Percentiles rank a stretch among this genome's conserved stretches.
These are phyloP conservation scores for Actinomortierella ambigua DNA, from an alignment of 371 early-diverging fungal species.

Conservation along the genomic window DNA sequence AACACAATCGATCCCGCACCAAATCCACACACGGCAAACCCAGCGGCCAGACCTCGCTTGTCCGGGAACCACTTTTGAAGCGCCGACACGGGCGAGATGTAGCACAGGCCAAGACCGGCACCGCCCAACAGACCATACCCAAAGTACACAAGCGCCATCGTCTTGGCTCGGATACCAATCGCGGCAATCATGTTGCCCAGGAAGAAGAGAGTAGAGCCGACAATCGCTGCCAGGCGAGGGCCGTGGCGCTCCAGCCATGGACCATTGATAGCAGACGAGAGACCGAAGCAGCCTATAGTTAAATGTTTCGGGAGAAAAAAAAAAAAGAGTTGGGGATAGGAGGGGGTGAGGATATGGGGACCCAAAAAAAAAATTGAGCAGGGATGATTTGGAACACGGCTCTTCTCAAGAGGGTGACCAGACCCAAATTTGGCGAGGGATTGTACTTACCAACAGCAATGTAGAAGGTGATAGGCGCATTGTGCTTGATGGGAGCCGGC, in stretches of 20 bases:
- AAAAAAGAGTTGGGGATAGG: neutral
- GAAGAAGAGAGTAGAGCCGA: conserved; percentile 61
- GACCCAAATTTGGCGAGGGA: too few relatives aligned
- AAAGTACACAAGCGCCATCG: conserved; percentile 58
- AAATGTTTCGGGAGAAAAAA: neutral
- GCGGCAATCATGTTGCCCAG: conserved; percentile 64
- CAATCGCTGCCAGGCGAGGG: conserved; percentile 57
- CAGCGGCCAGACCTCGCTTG: conserved; percentile 59
- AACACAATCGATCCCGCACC: conserved; percentile 69
- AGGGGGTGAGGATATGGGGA: neutral
- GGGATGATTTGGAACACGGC: too few relatives aligned
- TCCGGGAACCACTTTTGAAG: conserved; percentile 67
- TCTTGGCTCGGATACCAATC: conserved; percentile 56
- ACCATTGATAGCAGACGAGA: conserved; percentile 69
- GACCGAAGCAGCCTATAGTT: conserved; percentile 55
- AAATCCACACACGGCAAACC: conserved; percentile 71
- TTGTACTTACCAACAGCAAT: conserved; percentile 59
- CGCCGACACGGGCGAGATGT: conserved; percentile 66
- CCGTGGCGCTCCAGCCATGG: conserved; percentile 72
- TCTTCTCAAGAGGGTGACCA: too few relatives aligned
- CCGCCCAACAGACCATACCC: conserved; percentile 72
- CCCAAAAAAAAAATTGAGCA: conserved; percentile 1
- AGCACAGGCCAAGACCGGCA: conserved; percentile 65
- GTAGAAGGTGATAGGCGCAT: conserved; percentile 66
- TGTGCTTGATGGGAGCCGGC: conserved; percentile 11